phyloP scores from a whole-genome alignment of 257 asterid genomes.

The Solanum lignicaule region DNA sequence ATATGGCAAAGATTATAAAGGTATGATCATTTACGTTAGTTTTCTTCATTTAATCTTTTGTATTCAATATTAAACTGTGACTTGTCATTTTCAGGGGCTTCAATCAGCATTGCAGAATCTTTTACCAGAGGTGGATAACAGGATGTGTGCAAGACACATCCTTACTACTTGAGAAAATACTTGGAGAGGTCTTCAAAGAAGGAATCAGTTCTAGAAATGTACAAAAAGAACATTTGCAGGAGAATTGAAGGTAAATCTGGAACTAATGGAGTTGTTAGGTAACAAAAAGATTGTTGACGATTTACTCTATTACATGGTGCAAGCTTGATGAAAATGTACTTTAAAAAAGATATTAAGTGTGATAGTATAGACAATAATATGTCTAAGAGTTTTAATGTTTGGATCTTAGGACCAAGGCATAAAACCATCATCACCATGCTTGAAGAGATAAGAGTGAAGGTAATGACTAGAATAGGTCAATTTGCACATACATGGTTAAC shows the following conservation, averaged over 20 bases:
- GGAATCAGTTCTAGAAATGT: not conserved
- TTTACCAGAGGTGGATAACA: not conserved
- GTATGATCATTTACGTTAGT: not conserved
- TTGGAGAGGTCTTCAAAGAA: not conserved
- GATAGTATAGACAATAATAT: not conserved
- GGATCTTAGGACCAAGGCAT: not conserved
- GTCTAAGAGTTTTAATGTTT: not conserved
- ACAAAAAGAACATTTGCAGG: not conserved
- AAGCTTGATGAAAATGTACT: not conserved
- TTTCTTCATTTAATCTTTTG: not conserved
- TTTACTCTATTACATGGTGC: not conserved
- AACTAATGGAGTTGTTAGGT: not conserved
- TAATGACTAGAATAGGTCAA: not conserved
- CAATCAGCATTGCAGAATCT: not conserved
- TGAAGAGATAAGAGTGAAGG: not conserved
- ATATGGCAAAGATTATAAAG: not conserved
- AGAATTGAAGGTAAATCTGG: not conserved
- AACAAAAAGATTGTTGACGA: not conserved
- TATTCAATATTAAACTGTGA: not conserved
- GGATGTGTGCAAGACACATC: not conserved
- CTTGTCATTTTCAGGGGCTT: not conserved
- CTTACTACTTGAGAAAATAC: not conserved
- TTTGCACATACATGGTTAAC: too few species aligned
- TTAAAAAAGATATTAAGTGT: not conserved
- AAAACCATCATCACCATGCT: not conserved